Evolutionary conservation across 2,329 filamentous ascomycete genomes (phyloP).

Genomic region (Colletotrichum caudatum): DNA sequence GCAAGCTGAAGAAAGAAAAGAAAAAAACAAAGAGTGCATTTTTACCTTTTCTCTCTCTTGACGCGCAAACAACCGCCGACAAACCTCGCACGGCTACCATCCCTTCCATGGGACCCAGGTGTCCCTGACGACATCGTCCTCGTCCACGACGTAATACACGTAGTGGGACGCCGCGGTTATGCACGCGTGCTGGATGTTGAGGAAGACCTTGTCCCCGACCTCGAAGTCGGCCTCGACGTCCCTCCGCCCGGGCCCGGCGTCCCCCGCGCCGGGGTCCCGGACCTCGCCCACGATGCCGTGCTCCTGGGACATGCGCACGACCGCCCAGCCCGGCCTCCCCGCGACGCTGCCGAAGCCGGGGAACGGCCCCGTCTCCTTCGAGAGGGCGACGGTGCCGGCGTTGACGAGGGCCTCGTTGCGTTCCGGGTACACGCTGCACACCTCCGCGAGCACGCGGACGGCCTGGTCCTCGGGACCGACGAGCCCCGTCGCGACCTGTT

Average conservation of each 20-base stretch:
- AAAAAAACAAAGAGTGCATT: neutral
- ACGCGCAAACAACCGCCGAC: neutral
- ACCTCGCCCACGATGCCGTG: constrained; percentile 50
- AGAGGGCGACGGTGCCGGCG: constrained; percentile 52
- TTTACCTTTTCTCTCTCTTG: neutral
- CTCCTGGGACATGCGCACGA: constrained; percentile 53
- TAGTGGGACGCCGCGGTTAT: constrained; percentile 54
- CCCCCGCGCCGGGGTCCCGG: constrained; percentile 25
- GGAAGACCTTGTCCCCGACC: constrained; percentile 50
- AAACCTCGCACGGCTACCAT: constrained; percentile 42
- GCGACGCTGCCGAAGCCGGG: constrained; percentile 50
- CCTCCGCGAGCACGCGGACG: constrained; percentile 49
- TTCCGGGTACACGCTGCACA: constrained; percentile 54
- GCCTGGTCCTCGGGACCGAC: constrained; percentile 49
- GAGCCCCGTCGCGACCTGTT: constrained; percentile 53
- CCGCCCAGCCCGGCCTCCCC: constrained; percentile 48
- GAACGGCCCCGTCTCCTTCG: constrained; percentile 50
- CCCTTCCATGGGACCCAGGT: constrained; percentile 56
- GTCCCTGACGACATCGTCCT: constrained; percentile 49
- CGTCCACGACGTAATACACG: constrained; percentile 53
- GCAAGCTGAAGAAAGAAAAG: neutral
- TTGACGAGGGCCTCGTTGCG: constrained; percentile 55
- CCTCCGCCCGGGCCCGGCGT: constrained; percentile 32
- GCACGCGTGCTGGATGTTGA: constrained; percentile 52
- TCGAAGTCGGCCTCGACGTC: constrained; percentile 47